phyloP scores from a whole-genome alignment of 139 green algal species.

The Parachlorella kessleri region DNA sequence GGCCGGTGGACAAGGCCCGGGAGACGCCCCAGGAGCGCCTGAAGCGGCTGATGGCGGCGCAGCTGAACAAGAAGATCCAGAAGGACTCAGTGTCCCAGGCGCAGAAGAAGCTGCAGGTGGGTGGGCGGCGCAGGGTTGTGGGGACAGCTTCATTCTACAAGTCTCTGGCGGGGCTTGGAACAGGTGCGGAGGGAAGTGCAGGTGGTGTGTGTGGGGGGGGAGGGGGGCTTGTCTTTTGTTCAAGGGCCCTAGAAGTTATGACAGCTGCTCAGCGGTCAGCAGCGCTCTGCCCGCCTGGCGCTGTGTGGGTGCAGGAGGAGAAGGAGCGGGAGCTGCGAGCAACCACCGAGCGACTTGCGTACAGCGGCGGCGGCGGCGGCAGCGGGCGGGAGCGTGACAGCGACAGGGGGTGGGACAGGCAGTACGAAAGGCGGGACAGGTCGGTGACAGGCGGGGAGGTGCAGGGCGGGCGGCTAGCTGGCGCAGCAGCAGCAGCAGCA shows the following conservation, averaged over 20 bases:
- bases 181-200: no score
- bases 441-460: no score
- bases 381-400: not conserved
- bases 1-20: constrained; percentile 32
- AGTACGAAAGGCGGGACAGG: constrained; percentile 18
- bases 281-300: not conserved
- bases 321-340: not conserved
- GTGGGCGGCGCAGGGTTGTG: no score
- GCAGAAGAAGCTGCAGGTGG: constrained; percentile 53
- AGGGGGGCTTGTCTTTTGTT: constrained; percentile 12
- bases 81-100: constrained; percentile 59
- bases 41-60: constrained; percentile 79
- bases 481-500: no score
- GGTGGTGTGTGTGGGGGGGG: constrained; percentile 32
- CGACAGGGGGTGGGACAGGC: constrained; percentile 15
- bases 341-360: not conserved
- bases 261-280: not conserved
- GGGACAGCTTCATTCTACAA: no score
- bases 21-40: constrained; percentile 80
- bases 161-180: no score
- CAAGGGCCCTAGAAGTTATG: not conserved
- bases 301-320: not conserved
- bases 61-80: constrained; percentile 76
- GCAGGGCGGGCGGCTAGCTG: no score
- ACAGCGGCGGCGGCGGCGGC: not conserved